Evolutionary conservation across 805 yeast species (phyloP).

Genomic region (Candida vaughaniae): DNA sequence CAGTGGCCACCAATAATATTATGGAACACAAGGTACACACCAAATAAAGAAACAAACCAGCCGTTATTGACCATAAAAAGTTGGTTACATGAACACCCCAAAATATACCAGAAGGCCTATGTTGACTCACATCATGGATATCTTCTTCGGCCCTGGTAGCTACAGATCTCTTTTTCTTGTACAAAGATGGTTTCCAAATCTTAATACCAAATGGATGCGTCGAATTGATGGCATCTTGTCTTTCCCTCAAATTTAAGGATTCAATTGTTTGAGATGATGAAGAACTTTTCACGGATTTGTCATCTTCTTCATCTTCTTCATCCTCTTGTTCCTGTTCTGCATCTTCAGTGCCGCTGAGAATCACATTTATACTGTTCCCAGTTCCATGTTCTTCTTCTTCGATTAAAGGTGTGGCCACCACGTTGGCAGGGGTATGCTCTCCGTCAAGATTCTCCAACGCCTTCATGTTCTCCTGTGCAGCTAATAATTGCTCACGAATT

Average conservation of each 20-base stretch:
- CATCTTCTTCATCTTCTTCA: slow-evolving; percentile 20
- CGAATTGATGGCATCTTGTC: slow-evolving; percentile 94
- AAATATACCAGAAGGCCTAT: slow-evolving; percentile 33
- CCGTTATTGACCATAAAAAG: slow-evolving; percentile 65
- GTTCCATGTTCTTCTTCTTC: slow-evolving; percentile 12
- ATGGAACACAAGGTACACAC: slow-evolving; percentile 53
- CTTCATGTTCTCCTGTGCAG: slow-evolving; percentile 23
- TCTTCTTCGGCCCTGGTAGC: slow-evolving; percentile 90
- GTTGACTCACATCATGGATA: slow-evolving; percentile 68
- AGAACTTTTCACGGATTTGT: slow-evolving; percentile 24
- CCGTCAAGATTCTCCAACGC: slow-evolving; percentile 15
- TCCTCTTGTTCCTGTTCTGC: slow-evolving; percentile 21
- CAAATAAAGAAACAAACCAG: slow-evolving; percentile 63
- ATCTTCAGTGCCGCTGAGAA: slow-evolving; percentile 11
- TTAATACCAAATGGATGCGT: slow-evolving; percentile 98
- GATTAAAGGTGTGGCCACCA: slow-evolving; percentile 11
- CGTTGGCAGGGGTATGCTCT: slow-evolving; percentile 12
- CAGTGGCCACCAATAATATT: slow-evolving; percentile 41
- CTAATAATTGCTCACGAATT: slow-evolving; percentile 15
- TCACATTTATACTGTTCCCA: background rate
- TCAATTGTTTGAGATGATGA: slow-evolving; percentile 57
- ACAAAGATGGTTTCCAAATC: slow-evolving; percentile 97
- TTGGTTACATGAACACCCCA: slow-evolving; percentile 69
- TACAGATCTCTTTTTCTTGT: slow-evolving; percentile 89
- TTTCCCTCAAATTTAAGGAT: slow-evolving; percentile 82